Evolutionary conservation across 176 grass and related monocot species (phyloP), one percentile per base, ranked within the genome.

Genomic region (Themeda triandra): DNA sequence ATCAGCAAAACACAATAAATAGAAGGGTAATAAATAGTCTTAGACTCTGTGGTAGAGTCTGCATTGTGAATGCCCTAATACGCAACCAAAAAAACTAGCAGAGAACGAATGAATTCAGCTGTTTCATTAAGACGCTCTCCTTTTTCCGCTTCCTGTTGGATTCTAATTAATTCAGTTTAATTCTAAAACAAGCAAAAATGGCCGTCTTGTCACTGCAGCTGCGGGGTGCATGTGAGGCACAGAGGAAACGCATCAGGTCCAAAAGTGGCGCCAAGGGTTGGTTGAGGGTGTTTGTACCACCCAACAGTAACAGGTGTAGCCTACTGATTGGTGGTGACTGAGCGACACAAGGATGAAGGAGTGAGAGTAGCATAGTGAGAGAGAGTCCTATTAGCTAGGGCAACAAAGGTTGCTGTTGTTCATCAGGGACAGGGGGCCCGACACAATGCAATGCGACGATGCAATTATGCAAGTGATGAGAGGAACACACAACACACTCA

Each of bases 181-280:
- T 46, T 46, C 45, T 46, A 46, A 69, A 36, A 36, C 13, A 40
- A 35, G 18, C 15, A 71, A 27, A 71, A 71, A 41, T 58, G 39
- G 68, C 66, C 35, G 8, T 9, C 35, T 24, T 2, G 14, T 39
- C 33, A 40, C 10, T 71, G 23, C 37, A 63, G 24, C n/a, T 44
- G 69, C 69, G 8, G 6, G 19, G n/a, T 6, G 84, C 88, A 79
- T 74, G 84, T 79, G 84, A 90, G 59, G 84, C 29, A 15, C 29
- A 25, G 70, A 90, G 56, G 72, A 86, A 54, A 28, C 32, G 88
- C 78, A 86, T 90, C 24, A 82, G 78, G 88, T 83, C 84, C 75
- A 83, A 87, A 87, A 90, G 75, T 69, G 36, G 59, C 3, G 66
- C 39, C 69, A 44, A 48, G 73, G 65, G 74, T 72, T 83, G 68